These are phyloP conservation scores for Dothistroma pini DNA, from an alignment of 2,329 filamentous ascomycete genomes.

Conservation along the genomic window DNA sequence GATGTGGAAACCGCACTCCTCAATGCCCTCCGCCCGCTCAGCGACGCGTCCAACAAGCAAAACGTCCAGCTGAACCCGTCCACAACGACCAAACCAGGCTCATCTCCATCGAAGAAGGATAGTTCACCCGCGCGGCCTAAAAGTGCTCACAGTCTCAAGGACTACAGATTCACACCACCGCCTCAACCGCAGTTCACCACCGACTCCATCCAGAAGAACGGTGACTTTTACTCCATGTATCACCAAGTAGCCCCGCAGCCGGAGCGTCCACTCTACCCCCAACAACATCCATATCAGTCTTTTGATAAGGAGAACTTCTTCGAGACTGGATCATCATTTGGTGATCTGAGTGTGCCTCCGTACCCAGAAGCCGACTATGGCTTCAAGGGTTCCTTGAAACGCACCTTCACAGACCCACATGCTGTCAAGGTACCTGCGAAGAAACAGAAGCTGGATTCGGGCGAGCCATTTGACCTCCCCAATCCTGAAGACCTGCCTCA, in stretches of 20 bases:
- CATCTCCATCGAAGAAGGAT: constrained; percentile 66
- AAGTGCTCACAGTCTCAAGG: constrained; percentile 61
- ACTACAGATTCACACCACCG: constrained; percentile 65
- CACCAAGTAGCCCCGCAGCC: constrained; percentile 25
- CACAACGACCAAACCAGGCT: constrained; percentile 50
- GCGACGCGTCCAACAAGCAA: constrained; percentile 50
- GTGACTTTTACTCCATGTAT: constrained; percentile 36
- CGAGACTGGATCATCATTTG: constrained; percentile 30
- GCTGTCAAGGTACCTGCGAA: constrained; percentile 61
- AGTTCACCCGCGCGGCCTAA: constrained; percentile 60
- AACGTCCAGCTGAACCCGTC: constrained; percentile 66
- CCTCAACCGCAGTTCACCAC: constrained; percentile 52
- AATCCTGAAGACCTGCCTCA: constrained; percentile 74
- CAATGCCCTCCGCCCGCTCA: constrained; percentile 41
- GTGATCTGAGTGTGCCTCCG: constrained; percentile 34
- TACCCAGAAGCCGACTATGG: constrained; percentile 45
- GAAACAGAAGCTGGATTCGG: constrained; percentile 59
- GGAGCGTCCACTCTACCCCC: constrained; percentile 18
- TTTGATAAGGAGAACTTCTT: constrained; percentile 26
- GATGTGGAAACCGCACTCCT: constrained; percentile 54
- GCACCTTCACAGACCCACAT: constrained; percentile 63
- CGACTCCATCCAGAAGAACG: constrained; percentile 66
- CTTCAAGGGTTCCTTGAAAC: constrained; percentile 49
- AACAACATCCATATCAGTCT: constrained; percentile 5
- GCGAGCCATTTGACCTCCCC: constrained; percentile 54